Base-by-base conservation (phyloP, 805 yeast species). In the Metschnikowia dekortorum region DNA sequence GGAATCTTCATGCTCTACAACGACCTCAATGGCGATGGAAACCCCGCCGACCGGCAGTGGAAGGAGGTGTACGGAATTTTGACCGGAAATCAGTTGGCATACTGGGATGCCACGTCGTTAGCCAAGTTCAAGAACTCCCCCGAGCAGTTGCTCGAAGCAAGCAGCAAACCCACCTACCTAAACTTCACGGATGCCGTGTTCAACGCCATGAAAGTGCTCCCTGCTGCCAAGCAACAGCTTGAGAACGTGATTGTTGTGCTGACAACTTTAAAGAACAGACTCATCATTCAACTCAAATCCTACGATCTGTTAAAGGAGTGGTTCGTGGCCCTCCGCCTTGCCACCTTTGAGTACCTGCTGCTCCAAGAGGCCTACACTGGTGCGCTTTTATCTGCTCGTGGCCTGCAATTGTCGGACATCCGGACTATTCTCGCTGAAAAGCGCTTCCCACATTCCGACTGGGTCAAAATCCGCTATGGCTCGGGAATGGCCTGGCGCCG, bases 401-500 rank as follows among this genome's bases (percentile, higher is more conserved):
- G 99, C 22, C 79, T 96, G 5, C 74, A 86, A 53, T 71, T 94
- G 53, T 84, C 92, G 48, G 98, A 95, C 62, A 90, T 94, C 54
- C 80, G 87, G 53, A 86, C 92, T 13, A 76, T 94, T 41, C 74
- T 94, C 51, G 85, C 96, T 0, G 96, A 87, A 56, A 85, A 94
- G 16, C 85, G 92, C 61, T 87, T 83, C 64, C 82, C 81, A 52
- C 94, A 89, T 62, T 96, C 89, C 66, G 97, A 91, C 61, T 92
- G 97, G 97, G 90, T 87, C 39, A 80, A 90, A 64, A 96, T 94
- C 14, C 77, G 98, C 56, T 94, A 92, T 67, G 98, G 99, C 16
- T 81, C 94, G 8, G 99, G 99, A 26, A 89, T 89, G 96, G 96
- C 97, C 1, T 94, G 97, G 97, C 87, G 85, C 63, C 79, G 96